Conservation (phyloP, 768 basidiomycete species). For the Pleurotus giganteus region DNA sequence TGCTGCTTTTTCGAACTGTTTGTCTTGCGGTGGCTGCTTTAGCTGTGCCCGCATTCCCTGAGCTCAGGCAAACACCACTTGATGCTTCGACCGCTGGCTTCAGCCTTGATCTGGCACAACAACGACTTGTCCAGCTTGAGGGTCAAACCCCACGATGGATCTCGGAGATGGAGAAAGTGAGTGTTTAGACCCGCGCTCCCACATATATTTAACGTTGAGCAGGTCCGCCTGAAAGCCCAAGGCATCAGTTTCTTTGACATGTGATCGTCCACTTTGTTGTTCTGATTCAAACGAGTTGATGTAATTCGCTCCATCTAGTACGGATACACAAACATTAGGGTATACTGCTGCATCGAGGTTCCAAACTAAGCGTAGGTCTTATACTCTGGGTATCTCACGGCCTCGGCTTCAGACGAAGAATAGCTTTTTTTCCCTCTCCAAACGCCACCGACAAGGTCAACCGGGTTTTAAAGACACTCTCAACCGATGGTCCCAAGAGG, state of each 20-base stretch:
- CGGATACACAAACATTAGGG: constrained; percentile 69
- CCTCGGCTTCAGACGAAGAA: constrained; percentile 20
- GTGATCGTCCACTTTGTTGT: constrained; percentile 36
- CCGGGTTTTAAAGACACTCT: constrained; percentile 64
- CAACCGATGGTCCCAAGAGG: constrained; percentile 59
- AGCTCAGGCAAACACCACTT: not conserved
- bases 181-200: constrained; percentile 7
- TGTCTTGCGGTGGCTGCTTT: constrained; percentile 7
- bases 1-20: not conserved
- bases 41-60: not conserved
- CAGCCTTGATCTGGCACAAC: constrained; percentile 67
- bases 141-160: constrained; percentile 73
- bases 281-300: constrained; percentile 4
- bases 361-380: constrained; percentile 36
- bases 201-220: constrained; percentile 12
- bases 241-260: constrained; percentile 88
- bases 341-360: constrained; percentile 33
- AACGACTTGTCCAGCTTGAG: constrained; percentile 74
- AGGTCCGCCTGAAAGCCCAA: constrained; percentile 77
- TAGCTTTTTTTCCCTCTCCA: constrained; percentile 55
- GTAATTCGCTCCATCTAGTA: constrained; percentile 40
- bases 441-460: constrained; percentile 57
- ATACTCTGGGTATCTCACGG: constrained; percentile 14
- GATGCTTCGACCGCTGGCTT: constrained; percentile 45
- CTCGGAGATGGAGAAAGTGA: constrained; percentile 87